Percentiles rank a stretch among this genome's conserved stretches.
Conservation (phyloP, 2,329 filamentous ascomycete genomes). For the Trichophyton schoenleinii region DNA sequence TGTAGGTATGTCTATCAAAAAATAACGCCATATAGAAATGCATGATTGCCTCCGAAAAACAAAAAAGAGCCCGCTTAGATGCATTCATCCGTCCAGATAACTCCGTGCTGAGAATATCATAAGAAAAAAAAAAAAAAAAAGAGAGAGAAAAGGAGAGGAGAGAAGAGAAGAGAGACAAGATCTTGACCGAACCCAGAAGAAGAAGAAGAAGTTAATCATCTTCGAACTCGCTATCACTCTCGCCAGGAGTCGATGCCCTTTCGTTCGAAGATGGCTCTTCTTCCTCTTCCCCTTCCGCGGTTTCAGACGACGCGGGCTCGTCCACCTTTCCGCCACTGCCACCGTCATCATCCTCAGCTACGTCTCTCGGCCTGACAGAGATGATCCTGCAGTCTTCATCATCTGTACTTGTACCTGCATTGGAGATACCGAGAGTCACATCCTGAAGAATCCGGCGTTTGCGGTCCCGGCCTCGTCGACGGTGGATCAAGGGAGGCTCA, state of each 20-base stretch:
- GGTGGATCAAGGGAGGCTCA: conserved; percentile 5
- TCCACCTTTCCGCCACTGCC: not conserved
- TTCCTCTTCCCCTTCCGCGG: not conserved
- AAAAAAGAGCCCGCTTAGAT: not conserved
- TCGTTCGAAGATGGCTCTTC: not conserved
- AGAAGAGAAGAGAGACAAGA: not conserved
- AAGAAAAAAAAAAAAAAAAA: not conserved
- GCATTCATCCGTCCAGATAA: not conserved
- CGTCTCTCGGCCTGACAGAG: conserved; percentile 8
- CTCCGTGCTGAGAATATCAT: no score
- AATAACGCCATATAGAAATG: not conserved
- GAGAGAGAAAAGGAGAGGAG: not conserved
- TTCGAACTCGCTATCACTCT: conserved; percentile 6
- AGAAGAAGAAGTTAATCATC: not conserved
- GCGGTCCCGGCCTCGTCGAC: conserved; percentile 9
- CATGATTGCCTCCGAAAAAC: not conserved
- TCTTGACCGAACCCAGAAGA: not conserved
- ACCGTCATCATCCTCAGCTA: conserved; percentile 4
- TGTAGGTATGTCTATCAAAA: not conserved
- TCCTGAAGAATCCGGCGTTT: conserved; percentile 13
- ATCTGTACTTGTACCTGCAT: not conserved
- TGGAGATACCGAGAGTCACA: conserved; percentile 13
- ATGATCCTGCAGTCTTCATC: conserved; percentile 8
- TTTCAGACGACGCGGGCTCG: not conserved
- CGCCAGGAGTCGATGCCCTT: not conserved